Percentiles rank a stretch among this genome's conserved stretches.
phyloP scores from a whole-genome alignment of 257 asterid genomes.

The Solanum chmielewskii region DNA sequence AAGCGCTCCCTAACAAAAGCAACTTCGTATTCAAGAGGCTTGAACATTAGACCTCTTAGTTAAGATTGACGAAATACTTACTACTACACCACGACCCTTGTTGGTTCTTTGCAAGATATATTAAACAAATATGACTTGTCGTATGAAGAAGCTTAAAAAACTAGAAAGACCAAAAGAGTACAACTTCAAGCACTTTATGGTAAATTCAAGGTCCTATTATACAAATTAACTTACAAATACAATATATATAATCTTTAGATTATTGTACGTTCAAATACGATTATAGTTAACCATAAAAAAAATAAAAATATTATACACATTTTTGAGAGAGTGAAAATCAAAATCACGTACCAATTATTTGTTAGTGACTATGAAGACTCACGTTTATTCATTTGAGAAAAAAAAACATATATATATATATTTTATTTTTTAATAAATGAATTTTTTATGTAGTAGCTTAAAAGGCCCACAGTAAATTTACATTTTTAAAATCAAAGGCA shows the following conservation, averaged over 20 bases:
- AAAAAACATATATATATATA: too few relatives aligned
- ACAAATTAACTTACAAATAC: background rate
- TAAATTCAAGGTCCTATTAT: too few relatives aligned
- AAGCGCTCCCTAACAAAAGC: too few relatives aligned
- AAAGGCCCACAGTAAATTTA: background rate
- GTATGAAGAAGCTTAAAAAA: too few relatives aligned
- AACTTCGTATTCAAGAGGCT: too few relatives aligned
- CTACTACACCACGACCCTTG: too few relatives aligned
- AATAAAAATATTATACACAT: background rate
- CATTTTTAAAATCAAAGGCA: background rate
- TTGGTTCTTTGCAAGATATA: background rate
- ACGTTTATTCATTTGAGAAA: background rate
- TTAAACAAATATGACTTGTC: fast-evolving
- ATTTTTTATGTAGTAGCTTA: background rate
- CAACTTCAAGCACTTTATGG: background rate
- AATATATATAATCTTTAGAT: too few relatives aligned
- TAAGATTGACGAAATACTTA: too few relatives aligned
- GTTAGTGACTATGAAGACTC: background rate
- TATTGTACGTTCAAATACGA: background rate
- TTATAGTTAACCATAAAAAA: too few relatives aligned
- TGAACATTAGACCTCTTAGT: too few relatives aligned
- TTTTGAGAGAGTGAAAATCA: background rate
- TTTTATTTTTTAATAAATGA: too few relatives aligned
- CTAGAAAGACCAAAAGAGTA: too few relatives aligned
- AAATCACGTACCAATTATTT: background rate